Evolutionary conservation across 1,284 basidiomycete species (phyloP).

Genomic region (Ustilago cynodontis): DNA sequence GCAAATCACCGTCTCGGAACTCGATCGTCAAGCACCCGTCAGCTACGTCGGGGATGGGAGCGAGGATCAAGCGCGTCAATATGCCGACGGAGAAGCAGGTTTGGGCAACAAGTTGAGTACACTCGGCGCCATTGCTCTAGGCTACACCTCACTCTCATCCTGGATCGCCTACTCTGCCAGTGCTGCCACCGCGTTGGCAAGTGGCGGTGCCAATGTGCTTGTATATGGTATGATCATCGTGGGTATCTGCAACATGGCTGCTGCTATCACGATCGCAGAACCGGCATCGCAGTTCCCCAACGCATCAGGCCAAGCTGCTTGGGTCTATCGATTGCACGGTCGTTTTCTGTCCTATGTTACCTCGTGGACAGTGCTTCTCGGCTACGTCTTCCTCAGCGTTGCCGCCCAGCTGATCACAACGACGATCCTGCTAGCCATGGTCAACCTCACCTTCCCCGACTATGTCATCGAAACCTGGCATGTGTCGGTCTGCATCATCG

Average conservation of each 20-base stretch:
- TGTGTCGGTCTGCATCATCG: conserved; percentile 12
- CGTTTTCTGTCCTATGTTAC: conserved; percentile 25
- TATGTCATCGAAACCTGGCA: conserved; percentile 24
- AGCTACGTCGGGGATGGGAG: conserved; percentile 3
- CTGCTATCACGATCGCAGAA: conserved; percentile 24
- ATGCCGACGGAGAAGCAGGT: background rate
- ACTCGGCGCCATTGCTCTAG: conserved; percentile 27
- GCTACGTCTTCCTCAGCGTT: conserved; percentile 29
- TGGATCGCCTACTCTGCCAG: conserved; percentile 38
- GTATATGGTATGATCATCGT: conserved; percentile 37
- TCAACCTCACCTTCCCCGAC: conserved; percentile 20
- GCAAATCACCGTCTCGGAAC: conserved; percentile 14
- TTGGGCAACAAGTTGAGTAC: conserved; percentile 33
- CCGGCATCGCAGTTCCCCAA: conserved; percentile 22
- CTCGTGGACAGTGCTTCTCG: conserved; percentile 31
- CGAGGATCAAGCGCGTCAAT: background rate
- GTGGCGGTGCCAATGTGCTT: conserved; percentile 42
- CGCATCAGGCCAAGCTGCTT: conserved; percentile 26
- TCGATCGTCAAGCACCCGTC: conserved; percentile 16
- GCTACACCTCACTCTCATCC: conserved; percentile 27
- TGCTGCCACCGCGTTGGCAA: conserved; percentile 24
- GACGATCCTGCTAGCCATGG: conserved; percentile 39
- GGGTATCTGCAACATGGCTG: conserved; percentile 31
- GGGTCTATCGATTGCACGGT: conserved; percentile 24
- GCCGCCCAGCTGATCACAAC: conserved; percentile 24